Base-by-base conservation (phyloP, 148 eudicot genomes). In the Vaccinium vitisidaea region DNA sequence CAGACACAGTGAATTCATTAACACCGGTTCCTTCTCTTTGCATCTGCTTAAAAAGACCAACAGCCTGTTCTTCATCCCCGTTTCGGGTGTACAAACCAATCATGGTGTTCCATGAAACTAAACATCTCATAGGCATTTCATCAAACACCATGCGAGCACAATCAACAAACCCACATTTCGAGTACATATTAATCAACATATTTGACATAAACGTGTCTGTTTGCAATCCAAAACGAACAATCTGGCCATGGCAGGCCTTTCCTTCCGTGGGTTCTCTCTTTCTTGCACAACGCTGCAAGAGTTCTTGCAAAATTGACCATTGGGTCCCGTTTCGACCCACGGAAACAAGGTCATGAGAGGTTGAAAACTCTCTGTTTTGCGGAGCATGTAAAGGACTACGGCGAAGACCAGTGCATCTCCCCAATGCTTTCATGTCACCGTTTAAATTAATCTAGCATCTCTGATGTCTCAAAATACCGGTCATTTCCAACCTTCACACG, bases 71-170 rank as follows among this genome's bases (percentile, higher is more conserved):
- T 46, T 87, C 89, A 63, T 82, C 61, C 52, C 93, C 88, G 43
- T 84, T 90, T 82, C 85, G 89, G 85, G 95, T 88, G 84, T 89
- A 92, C 8, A 95, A 86, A 53, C 93, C 95, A 54, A 95, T 92
- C 83, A 95, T 89, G 48, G 96, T 95, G 59, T 92, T 95, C 98
- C 98, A 95, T 16, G 98, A 92, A 85, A 95, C 93, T 54, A 89
- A 69, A 80, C 82, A 91, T 82, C 93, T 80, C 52, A 88, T 78
- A 82, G 92, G 92, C 93, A 93, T 95, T 89, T 90, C 82, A 83
- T 92, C 96, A 83, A 95, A 92, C 93, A 92, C 90, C 13, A 75
- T 80, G 21, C 95, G 96, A 0, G 92, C 93, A 75, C 77, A 81
- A 8, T 75, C 84, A 53, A 90, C 77, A 43, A 77, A 59, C 76